These are phyloP conservation scores for Epicoccum nigrum DNA, from an alignment of 2,329 filamentous ascomycete genomes.

Conservation along the genomic window DNA sequence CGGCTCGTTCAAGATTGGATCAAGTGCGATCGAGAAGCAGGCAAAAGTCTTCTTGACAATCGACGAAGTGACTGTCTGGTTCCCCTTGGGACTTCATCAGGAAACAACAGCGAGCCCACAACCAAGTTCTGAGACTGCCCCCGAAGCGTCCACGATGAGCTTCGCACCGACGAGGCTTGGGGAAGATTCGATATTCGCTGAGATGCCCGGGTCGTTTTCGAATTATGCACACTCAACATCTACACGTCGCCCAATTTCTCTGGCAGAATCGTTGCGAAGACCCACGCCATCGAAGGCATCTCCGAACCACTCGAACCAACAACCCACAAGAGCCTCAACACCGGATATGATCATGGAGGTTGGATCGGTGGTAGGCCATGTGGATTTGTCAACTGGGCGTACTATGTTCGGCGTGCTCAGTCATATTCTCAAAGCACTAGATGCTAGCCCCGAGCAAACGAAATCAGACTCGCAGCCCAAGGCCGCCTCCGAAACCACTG, in stretches of 20 bases:
- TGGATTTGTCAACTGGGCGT: conserved; percentile 45
- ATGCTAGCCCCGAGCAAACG: conserved; percentile 11
- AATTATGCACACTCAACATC: conserved; percentile 53
- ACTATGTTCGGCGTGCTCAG: conserved; percentile 43
- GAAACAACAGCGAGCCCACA: conserved; percentile 5
- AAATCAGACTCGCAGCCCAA: not conserved
- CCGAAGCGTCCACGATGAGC: conserved; percentile 24
- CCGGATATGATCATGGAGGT: conserved; percentile 39
- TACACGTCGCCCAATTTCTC: conserved; percentile 32
- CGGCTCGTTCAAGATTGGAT: conserved; percentile 3
- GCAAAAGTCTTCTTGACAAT: conserved; percentile 45
- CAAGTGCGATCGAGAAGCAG: conserved; percentile 21
- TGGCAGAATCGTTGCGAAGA: conserved; percentile 30
- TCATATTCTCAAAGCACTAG: conserved; percentile 30
- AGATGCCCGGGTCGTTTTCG: conserved; percentile 57
- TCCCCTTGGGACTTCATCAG: conserved; percentile 41
- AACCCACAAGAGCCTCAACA: conserved; percentile 15
- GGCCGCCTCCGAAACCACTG: not conserved
- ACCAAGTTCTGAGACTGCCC: conserved; percentile 13
- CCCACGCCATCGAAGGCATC: conserved; percentile 18
- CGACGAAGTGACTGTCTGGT: conserved; percentile 47
- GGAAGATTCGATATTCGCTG: conserved; percentile 47
- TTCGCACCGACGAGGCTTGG: conserved; percentile 40
- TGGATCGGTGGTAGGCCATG: conserved; percentile 41
- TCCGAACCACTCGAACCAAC: conserved; percentile 14